These are phyloP conservation scores for Musa acuminata DNA, from an alignment of 176 grass and related monocot genomes.

Conservation along the genomic window DNA sequence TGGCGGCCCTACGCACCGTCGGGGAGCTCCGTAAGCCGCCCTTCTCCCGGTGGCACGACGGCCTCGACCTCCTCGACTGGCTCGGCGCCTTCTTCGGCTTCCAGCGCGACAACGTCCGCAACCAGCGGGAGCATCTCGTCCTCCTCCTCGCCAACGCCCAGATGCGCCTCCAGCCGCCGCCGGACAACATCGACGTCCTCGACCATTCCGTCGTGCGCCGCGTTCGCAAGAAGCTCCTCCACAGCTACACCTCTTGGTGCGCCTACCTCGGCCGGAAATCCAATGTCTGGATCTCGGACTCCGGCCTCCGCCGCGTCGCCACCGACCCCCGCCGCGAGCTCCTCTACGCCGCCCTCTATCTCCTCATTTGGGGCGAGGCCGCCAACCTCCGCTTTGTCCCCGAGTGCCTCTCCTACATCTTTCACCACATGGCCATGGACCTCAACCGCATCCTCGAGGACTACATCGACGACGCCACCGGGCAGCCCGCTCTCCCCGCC, in stretches of 20 bases:
- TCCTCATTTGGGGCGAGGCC: conserved; percentile 91
- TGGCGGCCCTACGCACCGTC: conserved; percentile 38
- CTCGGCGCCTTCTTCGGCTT: conserved; percentile 81
- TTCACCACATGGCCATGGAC: conserved; percentile 76
- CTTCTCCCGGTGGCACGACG: conserved; percentile 21
- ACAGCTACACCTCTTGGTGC: conserved; percentile 78
- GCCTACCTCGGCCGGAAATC: conserved; percentile 54
- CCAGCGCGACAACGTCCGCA: conserved; percentile 73
- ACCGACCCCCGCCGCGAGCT: conserved; percentile 52
- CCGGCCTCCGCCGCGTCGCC: conserved; percentile 3
- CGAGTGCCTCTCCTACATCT: conserved; percentile 92
- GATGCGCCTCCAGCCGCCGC: conserved; percentile 35
- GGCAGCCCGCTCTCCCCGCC: conserved; percentile 33
- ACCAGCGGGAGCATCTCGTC: conserved; percentile 96
- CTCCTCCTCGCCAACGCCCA: conserved; percentile 92
- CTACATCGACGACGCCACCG: conserved; percentile 31
- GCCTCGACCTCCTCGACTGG: conserved; percentile 87
- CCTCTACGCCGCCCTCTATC: conserved; percentile 72
- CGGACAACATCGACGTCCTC: conserved; percentile 42
- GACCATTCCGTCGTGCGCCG: conserved; percentile 32
- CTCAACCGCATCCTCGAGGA: conserved; percentile 59
- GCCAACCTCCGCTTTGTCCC: conserved; percentile 91
- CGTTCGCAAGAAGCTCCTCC: conserved; percentile 70
- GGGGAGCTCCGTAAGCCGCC: conserved; percentile 47
- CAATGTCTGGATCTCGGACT: conserved; percentile 31